phyloP scores from a whole-genome alignment of 2,329 filamentous ascomycete species.

The Pseudocercospora cruenta region DNA sequence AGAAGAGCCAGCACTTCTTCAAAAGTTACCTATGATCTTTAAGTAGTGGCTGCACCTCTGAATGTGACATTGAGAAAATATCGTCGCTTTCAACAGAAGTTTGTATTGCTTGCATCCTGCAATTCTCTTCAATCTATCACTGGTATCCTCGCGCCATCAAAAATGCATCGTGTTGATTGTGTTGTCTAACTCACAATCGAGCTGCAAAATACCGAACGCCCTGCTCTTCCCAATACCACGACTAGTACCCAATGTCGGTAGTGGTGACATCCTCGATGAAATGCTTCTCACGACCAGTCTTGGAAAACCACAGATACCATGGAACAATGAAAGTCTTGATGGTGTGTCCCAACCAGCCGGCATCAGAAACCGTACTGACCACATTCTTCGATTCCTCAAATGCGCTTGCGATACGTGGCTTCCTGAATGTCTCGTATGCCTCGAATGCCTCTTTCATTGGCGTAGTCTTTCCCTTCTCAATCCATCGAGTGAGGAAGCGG shows the following conservation, averaged over 20 bases:
- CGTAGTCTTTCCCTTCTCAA: conserved; percentile 42
- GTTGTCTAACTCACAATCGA: not conserved
- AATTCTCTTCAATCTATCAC: not conserved
- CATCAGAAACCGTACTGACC: conserved; percentile 49
- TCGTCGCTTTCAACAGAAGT: not conserved
- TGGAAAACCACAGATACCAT: conserved; percentile 53
- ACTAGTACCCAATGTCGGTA: conserved; percentile 44
- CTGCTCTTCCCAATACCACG: not conserved
- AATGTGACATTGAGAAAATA: not conserved
- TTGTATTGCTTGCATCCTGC: not conserved
- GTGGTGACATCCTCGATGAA: conserved; percentile 52
- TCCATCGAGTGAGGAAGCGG: conserved; percentile 47
- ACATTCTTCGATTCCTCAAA: conserved; percentile 53
- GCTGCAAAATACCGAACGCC: conserved; percentile 1
- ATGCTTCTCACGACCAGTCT: conserved; percentile 45
- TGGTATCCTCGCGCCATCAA: not conserved
- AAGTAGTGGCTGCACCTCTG: not conserved
- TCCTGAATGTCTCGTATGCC: conserved; percentile 52
- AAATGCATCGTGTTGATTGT: not conserved
- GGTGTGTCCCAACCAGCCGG: conserved; percentile 49
- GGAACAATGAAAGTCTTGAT: conserved; percentile 52
- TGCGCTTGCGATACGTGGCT: conserved; percentile 49
- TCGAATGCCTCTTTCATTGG: conserved; percentile 51
- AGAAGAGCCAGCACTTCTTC: not conserved
- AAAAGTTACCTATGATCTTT: not conserved